Evolutionary conservation across 306 rosid genomes (phyloP).

Genomic region (Vigna unguiculata): DNA sequence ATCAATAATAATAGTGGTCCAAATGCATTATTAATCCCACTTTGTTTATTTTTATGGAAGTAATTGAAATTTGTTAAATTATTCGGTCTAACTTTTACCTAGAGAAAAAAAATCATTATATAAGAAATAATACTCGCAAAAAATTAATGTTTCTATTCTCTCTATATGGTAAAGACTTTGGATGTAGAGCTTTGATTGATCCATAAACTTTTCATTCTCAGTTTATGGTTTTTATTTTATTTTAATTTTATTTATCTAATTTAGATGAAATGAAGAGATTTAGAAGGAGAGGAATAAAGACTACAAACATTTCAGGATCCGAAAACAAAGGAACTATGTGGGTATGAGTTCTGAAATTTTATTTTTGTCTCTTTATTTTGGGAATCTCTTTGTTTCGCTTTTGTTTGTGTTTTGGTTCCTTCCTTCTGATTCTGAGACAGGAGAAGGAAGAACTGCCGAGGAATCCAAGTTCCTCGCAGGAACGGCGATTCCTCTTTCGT

Average conservation of each 20-base stretch:
- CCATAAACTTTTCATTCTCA: neutral
- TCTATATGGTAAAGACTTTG: no score
- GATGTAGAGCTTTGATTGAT: no score
- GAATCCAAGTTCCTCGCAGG: conserved; percentile 62
- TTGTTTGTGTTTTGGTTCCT: neutral
- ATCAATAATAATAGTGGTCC: no score
- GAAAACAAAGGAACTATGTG: conserved; percentile 44
- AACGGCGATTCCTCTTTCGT: conserved; percentile 34
- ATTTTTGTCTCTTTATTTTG: neutral
- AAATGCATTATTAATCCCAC: no score
- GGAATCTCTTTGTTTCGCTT: neutral
- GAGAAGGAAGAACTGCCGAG: conserved; percentile 38
- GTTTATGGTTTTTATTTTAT: no score
- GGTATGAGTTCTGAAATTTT: conserved; percentile 2
- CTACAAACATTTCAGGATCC: conserved; percentile 45
- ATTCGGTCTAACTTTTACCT: no score
- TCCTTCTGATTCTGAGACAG: conserved; percentile 20
- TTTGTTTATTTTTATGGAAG: no score
- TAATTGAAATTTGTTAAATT: no score
- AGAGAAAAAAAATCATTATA: no score
- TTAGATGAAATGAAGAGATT: conserved; percentile 23
- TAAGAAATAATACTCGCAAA: no score
- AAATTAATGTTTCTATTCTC: no score
- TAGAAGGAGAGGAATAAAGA: conserved; percentile 23
- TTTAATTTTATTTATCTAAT: neutral